Conservation (phyloP, 2,329 filamentous ascomycete genomes). For the Verticillium longisporum region DNA sequence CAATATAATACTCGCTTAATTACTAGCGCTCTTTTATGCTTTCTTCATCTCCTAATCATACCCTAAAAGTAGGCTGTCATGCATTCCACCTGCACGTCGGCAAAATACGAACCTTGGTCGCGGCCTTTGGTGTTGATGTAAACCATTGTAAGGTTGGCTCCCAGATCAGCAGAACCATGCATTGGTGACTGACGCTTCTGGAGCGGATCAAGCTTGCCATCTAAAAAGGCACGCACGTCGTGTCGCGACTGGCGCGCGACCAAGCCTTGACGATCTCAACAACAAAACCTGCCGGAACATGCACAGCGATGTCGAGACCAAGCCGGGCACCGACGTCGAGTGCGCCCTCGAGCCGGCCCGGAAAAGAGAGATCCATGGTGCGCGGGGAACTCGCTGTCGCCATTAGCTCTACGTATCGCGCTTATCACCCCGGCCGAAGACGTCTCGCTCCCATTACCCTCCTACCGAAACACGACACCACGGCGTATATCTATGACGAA, state of each 20-base stretch:
- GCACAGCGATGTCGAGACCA: background rate
- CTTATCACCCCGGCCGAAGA: background rate
- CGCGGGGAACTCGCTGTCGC: slow-evolving; percentile 7
- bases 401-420: slow-evolving; percentile 7
- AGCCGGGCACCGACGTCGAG: background rate
- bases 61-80: too few relatives aligned
- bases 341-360: background rate
- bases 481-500: slow-evolving; percentile 51
- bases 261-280: background rate
- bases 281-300: background rate
- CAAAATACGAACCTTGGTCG: too few relatives aligned
- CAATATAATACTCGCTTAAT: too few relatives aligned
- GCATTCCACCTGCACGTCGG: too few relatives aligned
- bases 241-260: background rate
- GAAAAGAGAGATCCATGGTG: background rate
- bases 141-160: too few relatives aligned
- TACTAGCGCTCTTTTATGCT: too few relatives aligned
- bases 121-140: too few relatives aligned
- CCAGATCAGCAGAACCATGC: too few relatives aligned
- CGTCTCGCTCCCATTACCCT: slow-evolving; percentile 31
- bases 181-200: background rate
- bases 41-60: too few relatives aligned
- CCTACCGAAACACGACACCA: slow-evolving; percentile 39
- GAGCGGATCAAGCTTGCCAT: background rate
- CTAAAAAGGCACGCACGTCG: background rate